A percentile compares a stretch with the other conserved stretches of the same genome.
Evolutionary conservation across 768 basidiomycete species (phyloP).

Genomic region (Dioszegia hungarica): DNA sequence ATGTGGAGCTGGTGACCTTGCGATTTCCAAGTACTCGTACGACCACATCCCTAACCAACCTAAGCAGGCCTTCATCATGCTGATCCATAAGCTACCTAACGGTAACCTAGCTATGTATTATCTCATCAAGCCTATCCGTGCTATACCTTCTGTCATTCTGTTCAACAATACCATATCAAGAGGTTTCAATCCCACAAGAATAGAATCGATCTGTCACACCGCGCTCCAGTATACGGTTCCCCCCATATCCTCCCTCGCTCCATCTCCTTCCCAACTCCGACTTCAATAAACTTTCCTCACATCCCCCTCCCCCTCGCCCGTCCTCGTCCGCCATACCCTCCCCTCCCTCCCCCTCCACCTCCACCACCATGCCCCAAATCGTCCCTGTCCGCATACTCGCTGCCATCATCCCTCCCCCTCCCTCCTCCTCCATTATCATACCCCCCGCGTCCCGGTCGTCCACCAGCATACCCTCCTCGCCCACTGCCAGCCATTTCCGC

Average conservation of each 20-base stretch:
- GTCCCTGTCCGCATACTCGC: background rate
- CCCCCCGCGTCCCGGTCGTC: background rate
- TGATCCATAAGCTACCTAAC: too few species aligned
- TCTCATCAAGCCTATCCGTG: too few species aligned
- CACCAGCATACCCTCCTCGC: background rate
- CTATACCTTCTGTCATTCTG: too few species aligned
- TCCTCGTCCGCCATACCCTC: slow-evolving; percentile 5
- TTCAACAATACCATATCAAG: too few species aligned
- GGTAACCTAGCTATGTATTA: too few species aligned
- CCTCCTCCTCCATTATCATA: background rate
- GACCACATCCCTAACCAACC: background rate
- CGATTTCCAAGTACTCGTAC: background rate
- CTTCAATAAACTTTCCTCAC: background rate
- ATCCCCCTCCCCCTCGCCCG: background rate
- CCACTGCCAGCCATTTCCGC: background rate
- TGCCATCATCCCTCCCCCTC: too few species aligned
- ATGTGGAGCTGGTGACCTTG: background rate
- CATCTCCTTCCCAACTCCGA: too few species aligned
- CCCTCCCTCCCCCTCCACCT: background rate
- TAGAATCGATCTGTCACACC: too few species aligned
- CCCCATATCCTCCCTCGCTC: too few species aligned
- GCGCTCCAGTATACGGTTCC: too few species aligned
- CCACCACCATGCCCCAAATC: background rate
- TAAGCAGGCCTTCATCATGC: too few species aligned
- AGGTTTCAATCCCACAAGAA: too few species aligned